These are phyloP conservation scores for Sugiyamaella marilandica DNA, from an alignment of 805 yeast species.

Conservation along the genomic window DNA sequence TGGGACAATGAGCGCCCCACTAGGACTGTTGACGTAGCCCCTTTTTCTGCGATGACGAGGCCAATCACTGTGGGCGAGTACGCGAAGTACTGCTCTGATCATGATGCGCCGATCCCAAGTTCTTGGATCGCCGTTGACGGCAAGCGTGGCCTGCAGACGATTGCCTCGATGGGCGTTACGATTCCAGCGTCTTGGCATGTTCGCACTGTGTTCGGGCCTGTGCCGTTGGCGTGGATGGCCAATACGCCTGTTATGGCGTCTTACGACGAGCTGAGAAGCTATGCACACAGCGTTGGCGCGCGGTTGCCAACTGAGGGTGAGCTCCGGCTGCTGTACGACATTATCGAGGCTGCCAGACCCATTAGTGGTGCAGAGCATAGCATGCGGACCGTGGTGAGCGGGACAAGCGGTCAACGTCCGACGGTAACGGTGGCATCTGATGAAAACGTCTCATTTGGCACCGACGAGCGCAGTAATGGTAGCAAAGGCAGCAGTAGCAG, in stretches of 20 bases:
- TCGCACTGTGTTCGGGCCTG: not conserved
- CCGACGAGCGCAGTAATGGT: too few species aligned
- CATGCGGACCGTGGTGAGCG: not conserved
- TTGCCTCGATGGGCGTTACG: not conserved
- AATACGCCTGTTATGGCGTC: not conserved
- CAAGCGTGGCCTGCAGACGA: not conserved
- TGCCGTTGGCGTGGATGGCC: not conserved
- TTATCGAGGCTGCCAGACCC: not conserved
- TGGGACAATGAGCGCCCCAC: not conserved
- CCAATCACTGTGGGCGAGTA: not conserved
- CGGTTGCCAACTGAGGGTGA: not conserved
- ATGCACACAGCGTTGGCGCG: not conserved
- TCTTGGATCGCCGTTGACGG: conserved; percentile 1
- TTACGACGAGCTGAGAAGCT: not conserved
- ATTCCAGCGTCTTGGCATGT: conserved; percentile 2
- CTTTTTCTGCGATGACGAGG: not conserved
- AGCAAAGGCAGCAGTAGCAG: too few species aligned
- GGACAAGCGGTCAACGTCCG: not conserved
- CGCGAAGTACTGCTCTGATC: not conserved
- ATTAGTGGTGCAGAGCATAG: not conserved
- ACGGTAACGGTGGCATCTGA: too few species aligned
- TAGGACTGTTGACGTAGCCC: not conserved
- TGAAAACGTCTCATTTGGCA: too few species aligned
- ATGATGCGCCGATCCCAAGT: not conserved
- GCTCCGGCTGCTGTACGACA: not conserved